A percentile compares a stretch with the other conserved stretches of the same genome.
These are phyloP conservation scores for Monosporascus ibericus DNA, from an alignment of 2,329 filamentous ascomycete species.

Conservation along the genomic window DNA sequence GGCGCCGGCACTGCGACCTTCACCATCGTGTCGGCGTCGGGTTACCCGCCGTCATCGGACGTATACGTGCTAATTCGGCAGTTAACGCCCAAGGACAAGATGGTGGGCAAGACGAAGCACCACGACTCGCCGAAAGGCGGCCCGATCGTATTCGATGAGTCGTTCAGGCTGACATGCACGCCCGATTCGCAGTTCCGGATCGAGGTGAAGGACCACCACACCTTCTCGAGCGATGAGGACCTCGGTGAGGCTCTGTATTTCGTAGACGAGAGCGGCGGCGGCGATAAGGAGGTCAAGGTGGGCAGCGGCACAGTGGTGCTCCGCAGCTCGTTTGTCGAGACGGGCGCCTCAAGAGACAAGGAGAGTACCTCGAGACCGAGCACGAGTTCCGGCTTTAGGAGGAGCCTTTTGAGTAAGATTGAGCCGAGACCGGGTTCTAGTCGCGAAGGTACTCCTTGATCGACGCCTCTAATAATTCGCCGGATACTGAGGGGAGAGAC, in stretches of 20 bases:
- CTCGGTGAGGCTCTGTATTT: conserved; percentile 86
- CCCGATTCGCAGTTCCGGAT: conserved; percentile 84
- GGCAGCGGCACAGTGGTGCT: conserved; percentile 68
- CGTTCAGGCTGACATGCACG: conserved; percentile 70
- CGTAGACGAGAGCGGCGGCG: conserved; percentile 71
- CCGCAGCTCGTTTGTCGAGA: conserved; percentile 65
- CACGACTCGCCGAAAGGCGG: conserved; percentile 63
- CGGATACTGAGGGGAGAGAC: too few species aligned
- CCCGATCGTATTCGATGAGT: conserved; percentile 66
- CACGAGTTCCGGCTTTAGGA: conserved; percentile 13
- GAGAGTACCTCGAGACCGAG: conserved; percentile 11
- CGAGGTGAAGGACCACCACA: conserved; percentile 77
- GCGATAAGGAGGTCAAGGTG: conserved; percentile 68
- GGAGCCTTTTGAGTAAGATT: conserved; percentile 23
- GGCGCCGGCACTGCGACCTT: conserved; percentile 74
- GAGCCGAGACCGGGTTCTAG: conserved; percentile 10
- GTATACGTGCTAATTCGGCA: conserved; percentile 72
- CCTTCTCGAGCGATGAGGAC: conserved; percentile 75
- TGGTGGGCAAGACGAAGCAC: conserved; percentile 87
- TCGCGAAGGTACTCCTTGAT: background rate
- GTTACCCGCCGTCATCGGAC: conserved; percentile 70
- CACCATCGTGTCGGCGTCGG: conserved; percentile 70
- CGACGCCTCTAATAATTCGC: too few species aligned
- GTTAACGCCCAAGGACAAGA: conserved; percentile 63
- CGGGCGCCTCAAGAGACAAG: conserved; percentile 6